These are phyloP conservation scores for Mycena galopus DNA, from an alignment of 768 basidiomycete species.

Conservation along the genomic window DNA sequence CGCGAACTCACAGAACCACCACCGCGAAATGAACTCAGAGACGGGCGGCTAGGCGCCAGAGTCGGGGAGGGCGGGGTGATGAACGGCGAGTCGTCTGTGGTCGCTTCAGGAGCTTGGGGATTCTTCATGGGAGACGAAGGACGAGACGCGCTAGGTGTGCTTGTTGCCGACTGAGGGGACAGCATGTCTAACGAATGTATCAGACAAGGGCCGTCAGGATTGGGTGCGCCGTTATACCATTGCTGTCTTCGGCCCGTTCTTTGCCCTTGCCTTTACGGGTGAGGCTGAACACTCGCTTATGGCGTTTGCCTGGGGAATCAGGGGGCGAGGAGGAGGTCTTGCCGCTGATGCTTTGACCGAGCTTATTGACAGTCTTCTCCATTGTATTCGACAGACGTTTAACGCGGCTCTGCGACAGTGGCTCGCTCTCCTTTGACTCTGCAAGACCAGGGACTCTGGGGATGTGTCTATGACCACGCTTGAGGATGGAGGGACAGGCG, in stretches of 20 bases:
- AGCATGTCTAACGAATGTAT: constrained; percentile 38
- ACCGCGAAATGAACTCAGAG: constrained; percentile 69
- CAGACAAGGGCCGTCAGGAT: constrained; percentile 21
- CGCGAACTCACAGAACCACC: constrained; percentile 73
- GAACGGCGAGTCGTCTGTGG: constrained; percentile 71
- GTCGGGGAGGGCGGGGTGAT: constrained; percentile 82
- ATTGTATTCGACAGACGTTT: constrained; percentile 63
- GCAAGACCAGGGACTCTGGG: constrained; percentile 48
- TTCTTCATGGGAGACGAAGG: constrained; percentile 45
- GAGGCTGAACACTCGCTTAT: constrained; percentile 69
- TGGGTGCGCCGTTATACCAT: constrained; percentile 20
- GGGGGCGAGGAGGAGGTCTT: constrained; percentile 50
- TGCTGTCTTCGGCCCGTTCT: constrained; percentile 54
- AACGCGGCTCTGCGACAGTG: constrained; percentile 59
- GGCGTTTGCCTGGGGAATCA: constrained; percentile 47
- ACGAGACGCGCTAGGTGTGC: constrained; percentile 50
- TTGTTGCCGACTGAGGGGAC: constrained; percentile 42
- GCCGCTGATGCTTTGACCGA: constrained; percentile 69
- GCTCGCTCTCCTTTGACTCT: constrained; percentile 45
- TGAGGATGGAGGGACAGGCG: constrained; percentile 41
- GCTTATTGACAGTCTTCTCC: constrained; percentile 73
- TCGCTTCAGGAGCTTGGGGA: constrained; percentile 30
- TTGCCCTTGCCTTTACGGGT: constrained; percentile 65
- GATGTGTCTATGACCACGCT: constrained; percentile 47
- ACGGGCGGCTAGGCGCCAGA: constrained; percentile 56